Evolutionary conservation across 805 yeast species (phyloP), one percentile per base, ranked within the genome.

Genomic region (Kuraishia capsulata): DNA sequence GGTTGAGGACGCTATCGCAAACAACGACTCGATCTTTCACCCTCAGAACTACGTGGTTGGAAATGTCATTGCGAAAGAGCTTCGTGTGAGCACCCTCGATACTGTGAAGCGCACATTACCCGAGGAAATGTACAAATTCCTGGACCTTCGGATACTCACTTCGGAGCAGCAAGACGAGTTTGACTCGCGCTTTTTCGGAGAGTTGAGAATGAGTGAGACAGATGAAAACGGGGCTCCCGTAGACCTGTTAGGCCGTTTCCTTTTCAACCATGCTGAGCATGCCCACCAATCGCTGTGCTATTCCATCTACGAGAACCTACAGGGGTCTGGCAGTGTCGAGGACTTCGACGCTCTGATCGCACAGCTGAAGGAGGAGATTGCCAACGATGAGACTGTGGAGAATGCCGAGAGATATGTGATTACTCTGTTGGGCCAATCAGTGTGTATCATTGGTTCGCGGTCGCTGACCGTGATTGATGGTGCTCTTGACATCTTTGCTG

Each of bases 361-460:
- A 10, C 43, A 44, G 20, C 44, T 59, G 37, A 51, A 47, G 30
- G 43, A 47, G 14, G 41, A 41, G 20, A 44, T 54, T 20, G 39
- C 43, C 2, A 42, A 37, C 14, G 46, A 41, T 3, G 39, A 38
- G 1, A 35, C 30, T 11, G 34, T 47, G 20, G 50, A 52, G n/a
- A 37, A 40, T 19, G 48, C 64, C 31, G 63, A 64, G 20, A 58
- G 61, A 48, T 67, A 81, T 39, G 55, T 80, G 28, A 64, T 83
- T 14, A 73, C 81, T 21, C 60, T 84, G 13, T 58, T 87, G 11
- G 69, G 81, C 49, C 90, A 85, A 51, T 67, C 81, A 0, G 69
- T 86, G 37, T 82, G 90, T 34, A 79, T 79, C 47, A 79, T 87
- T 41, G 97, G 97, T 11, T 81, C 87, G 35, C 73, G 97, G 53